Conservation (phyloP, 2,329 filamentous ascomycete species). For the Curvularia spicifera region DNA sequence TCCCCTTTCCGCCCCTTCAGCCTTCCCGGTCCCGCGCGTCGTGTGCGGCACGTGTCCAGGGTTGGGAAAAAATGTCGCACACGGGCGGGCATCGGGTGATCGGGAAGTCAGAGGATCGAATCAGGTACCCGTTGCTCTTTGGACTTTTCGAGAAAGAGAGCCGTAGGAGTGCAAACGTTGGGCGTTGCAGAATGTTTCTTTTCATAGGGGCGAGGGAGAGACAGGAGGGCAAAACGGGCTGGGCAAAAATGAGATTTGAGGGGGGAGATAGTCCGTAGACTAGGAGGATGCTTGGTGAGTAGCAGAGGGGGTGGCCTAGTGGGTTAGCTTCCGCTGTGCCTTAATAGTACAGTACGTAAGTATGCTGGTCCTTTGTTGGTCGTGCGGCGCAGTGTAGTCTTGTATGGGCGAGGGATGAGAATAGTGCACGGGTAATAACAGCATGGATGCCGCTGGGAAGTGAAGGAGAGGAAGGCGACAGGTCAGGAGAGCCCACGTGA, state of each 20-base stretch:
- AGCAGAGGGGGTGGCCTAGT: neutral
- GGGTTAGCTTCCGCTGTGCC: neutral
- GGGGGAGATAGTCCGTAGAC: neutral
- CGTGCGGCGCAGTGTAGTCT: neutral
- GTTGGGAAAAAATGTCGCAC: neutral
- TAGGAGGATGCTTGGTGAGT: neutral
- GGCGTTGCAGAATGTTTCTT: neutral
- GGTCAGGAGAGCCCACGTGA: neutral
- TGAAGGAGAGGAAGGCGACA: neutral
- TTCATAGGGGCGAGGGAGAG: neutral
- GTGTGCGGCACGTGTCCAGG: neutral
- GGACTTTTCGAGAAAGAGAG: neutral
- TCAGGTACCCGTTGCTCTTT: neutral
- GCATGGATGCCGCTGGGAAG: neutral
- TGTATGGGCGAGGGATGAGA: neutral
- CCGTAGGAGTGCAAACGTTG: neutral
- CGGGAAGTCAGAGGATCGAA: slow-evolving; percentile 7
- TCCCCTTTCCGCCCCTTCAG: neutral
- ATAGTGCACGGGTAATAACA: neutral
- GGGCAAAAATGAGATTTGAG: neutral
- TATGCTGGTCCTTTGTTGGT: neutral
- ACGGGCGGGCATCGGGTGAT: neutral
- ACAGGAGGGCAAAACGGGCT: neutral
- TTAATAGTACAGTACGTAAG: neutral
- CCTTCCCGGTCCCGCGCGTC: neutral